Percentiles rank a stretch among this genome's conserved stretches.
Conservation (phyloP, 495 filamentous ascomycete genomes). For the Platismatia glauca region DNA sequence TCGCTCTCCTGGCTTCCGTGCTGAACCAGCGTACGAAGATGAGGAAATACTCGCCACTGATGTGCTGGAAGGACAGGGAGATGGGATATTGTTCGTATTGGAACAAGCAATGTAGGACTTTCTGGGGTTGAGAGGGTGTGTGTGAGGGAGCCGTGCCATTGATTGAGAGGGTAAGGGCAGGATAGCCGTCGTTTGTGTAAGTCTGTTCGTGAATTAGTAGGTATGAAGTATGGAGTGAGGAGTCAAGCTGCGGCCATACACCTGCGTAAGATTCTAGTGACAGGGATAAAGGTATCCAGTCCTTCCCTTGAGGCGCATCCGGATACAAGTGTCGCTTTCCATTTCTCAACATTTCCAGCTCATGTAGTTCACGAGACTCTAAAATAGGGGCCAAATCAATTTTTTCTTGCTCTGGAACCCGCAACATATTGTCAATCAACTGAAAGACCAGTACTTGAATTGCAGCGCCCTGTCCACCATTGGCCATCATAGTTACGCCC, state of each 20-base stretch:
- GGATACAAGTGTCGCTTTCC: neutral
- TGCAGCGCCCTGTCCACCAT: constrained; percentile 29
- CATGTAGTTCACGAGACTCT: neutral
- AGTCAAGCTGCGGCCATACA: neutral
- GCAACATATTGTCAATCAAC: constrained; percentile 35
- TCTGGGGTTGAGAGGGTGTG: constrained; percentile 20
- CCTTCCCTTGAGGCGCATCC: constrained; percentile 14
- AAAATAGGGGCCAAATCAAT: constrained; percentile 17
- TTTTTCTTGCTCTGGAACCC: constrained; percentile 22
- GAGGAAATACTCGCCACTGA: constrained; percentile 25
- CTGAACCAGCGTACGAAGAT: neutral
- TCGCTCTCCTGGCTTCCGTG: constrained; percentile 9
- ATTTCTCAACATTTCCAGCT: neutral
- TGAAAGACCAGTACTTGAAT: constrained; percentile 28
- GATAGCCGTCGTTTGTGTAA: constrained; percentile 37
- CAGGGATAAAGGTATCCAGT: constrained; percentile 26
- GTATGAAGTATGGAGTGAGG: neutral
- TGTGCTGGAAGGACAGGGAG: constrained; percentile 17
- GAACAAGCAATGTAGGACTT: constrained; percentile 15
- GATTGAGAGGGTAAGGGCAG: constrained; percentile 28
- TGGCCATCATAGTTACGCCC: constrained; percentile 40
- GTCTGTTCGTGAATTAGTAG: constrained; percentile 8
- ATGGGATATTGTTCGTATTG: constrained; percentile 8
- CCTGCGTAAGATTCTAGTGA: constrained; percentile 32
- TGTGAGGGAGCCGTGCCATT: constrained; percentile 4